Evolutionary conservation across 805 yeast genomes (phyloP), one percentile per base, ranked within the genome.

Genomic region (Schizosaccharomyces octosporus): DNA sequence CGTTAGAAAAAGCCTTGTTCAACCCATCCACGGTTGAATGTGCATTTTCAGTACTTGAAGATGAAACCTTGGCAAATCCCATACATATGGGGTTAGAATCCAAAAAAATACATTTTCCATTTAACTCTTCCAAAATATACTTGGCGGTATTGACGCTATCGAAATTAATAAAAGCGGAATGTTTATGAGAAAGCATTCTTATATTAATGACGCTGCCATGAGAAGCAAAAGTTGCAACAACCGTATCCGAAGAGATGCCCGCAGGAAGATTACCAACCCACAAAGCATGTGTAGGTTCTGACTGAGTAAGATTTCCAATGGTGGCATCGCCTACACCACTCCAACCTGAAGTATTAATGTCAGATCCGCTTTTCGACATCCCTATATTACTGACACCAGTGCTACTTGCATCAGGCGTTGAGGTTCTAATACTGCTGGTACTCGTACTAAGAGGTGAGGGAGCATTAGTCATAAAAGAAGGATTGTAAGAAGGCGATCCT

Each of bases 211-310:
- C 75, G 5, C 74, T 72, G 17, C 94, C 93, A 69, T 80, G 85
- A 62, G 77, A 78, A 24, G 79, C 71, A 65, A 84, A 76, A 59
- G 86, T 72, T 61, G 84, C 82, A 4, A 77, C 76, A 63, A 85
- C 71, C 3, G 87, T 77, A 55, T 81, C 76, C 0, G 79, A 70
- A 9, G 81, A 75, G 17, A 76, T 73, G 3, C 74, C 69, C 24
- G 80, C 71, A 13, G 97, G 97, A 61, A 90, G 76, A 68, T 89
- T 87, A 57, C 88, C 85, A 62, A 93, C 75, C 65, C 89, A 76
- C 57, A 90, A 75, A 13, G 87, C 81, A 65, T 84, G 80, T 0
- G 95, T 82, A 19, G 95, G 94, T 19, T 41, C 57, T 6, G 31
- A 17, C n/a, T 51, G 57, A 17, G 57, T 51, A 24, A 42, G 36